A percentile compares a stretch with the other conserved stretches of the same genome.
These are phyloP conservation scores for Discostella stelligeroides DNA, from an alignment of 108 stramenopile genomes.

Conservation along the genomic window DNA sequence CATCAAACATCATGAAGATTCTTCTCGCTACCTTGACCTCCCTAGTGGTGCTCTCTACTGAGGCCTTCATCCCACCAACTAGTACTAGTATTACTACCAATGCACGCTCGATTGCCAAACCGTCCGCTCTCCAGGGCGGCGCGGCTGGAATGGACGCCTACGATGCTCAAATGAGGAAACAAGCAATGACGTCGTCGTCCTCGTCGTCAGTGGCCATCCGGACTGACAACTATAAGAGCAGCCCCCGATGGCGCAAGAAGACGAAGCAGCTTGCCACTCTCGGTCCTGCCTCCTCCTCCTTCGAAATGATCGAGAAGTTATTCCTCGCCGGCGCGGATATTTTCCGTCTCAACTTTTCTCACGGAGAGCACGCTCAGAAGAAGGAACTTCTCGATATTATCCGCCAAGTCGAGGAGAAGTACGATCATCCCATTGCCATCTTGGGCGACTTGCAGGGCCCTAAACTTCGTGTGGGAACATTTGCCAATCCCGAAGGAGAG, in stretches of 20 bases:
- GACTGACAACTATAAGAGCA: slow-evolving; percentile 41
- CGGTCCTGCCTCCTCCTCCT: slow-evolving; percentile 84
- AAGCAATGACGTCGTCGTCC: background rate
- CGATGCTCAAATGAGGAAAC: slow-evolving; percentile 26
- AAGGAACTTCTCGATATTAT: slow-evolving; percentile 84
- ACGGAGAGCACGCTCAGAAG: slow-evolving; percentile 96
- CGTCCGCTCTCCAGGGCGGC: background rate
- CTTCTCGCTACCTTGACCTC: slow-evolving; percentile 12
- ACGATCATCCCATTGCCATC: slow-evolving; percentile 93
- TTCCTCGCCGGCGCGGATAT: slow-evolving; percentile 95
- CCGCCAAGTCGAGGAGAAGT: slow-evolving; percentile 87
- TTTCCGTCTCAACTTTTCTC: slow-evolving; percentile 95
- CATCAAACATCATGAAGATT: slow-evolving; percentile 26
- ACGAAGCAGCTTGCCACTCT: slow-evolving; percentile 94
- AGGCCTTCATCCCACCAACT: slow-evolving; percentile 25
- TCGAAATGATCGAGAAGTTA: slow-evolving; percentile 93
- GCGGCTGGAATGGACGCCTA: slow-evolving; percentile 22
- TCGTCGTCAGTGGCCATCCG: background rate
- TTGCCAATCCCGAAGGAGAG: slow-evolving; percentile 77
- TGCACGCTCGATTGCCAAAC: background rate
- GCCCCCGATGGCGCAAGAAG: slow-evolving; percentile 80
- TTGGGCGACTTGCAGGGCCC: slow-evolving; percentile 96
- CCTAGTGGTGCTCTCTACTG: slow-evolving; percentile 3
- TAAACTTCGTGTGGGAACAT: slow-evolving; percentile 92
- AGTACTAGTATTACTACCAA: slow-evolving; percentile 2